A percentile compares a stretch with the other conserved stretches of the same genome.
Evolutionary conservation across 768 basidiomycete species (phyloP).

Genomic region (Coprinopsis strossmayeri): DNA sequence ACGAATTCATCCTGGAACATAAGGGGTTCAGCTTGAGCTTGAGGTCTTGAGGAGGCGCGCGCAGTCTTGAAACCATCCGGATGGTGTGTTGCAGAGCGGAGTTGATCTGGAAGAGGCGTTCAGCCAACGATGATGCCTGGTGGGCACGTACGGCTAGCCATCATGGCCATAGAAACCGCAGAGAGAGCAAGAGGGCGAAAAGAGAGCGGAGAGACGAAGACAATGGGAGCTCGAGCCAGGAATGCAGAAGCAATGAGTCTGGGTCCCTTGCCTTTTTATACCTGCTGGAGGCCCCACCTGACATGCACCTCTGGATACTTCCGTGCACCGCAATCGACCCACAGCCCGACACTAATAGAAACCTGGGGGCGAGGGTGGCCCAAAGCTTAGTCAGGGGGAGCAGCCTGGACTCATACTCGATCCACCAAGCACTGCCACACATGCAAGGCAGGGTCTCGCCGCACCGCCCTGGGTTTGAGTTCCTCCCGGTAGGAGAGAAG

Average conservation of each 20-base stretch:
- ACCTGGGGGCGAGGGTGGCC: not conserved
- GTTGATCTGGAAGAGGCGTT: conserved; percentile 2
- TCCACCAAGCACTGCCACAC: not conserved
- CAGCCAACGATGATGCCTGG: not conserved
- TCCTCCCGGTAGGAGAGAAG: too few relatives aligned
- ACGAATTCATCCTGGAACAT: too few relatives aligned
- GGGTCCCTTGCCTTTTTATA: too few relatives aligned
- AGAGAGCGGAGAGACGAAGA: not conserved
- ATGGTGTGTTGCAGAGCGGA: too few relatives aligned
- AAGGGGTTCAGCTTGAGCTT: too few relatives aligned
- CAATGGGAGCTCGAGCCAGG: not conserved
- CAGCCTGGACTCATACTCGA: not conserved
- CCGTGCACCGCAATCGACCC: not conserved
- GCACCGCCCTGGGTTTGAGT: not conserved
- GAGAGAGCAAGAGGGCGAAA: not conserved
- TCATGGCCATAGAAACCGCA: not conserved
- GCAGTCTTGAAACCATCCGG: not conserved
- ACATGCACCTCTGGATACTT: not conserved
- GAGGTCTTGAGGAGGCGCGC: too few relatives aligned
- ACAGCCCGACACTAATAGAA: not conserved
- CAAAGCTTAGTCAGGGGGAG: not conserved
- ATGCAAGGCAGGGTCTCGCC: too few relatives aligned
- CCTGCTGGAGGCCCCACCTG: not conserved
- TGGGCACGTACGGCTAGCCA: conserved; percentile 1
- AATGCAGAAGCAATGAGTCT: not conserved